Conservation (phyloP, 2,329 filamentous ascomycete species). For the Aureobasidium sp. region DNA sequence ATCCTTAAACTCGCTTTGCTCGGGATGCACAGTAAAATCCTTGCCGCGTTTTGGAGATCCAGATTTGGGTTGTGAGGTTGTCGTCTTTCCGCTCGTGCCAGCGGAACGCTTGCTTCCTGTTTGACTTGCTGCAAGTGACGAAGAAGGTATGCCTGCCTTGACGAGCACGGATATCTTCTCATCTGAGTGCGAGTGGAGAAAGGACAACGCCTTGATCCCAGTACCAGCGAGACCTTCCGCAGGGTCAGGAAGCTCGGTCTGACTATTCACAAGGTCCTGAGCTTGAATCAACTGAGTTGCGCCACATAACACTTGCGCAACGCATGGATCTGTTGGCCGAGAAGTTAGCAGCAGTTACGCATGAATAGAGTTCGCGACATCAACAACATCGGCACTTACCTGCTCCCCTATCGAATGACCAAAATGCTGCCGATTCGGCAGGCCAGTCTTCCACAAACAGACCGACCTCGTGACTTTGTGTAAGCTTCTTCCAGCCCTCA, state of each 20-base stretch:
- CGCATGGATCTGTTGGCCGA: slow-evolving; percentile 20
- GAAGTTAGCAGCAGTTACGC: not conserved
- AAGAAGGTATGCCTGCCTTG: slow-evolving; percentile 33
- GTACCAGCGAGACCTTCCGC: slow-evolving; percentile 27
- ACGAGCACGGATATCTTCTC: not conserved
- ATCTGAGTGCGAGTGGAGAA: slow-evolving; percentile 16
- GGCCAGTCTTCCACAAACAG: slow-evolving; percentile 65
- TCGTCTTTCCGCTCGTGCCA: slow-evolving; percentile 4
- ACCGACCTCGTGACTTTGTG: slow-evolving; percentile 68
- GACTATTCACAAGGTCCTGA: slow-evolving; percentile 47
- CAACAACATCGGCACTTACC: not conserved
- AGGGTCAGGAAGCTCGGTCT: slow-evolving; percentile 23
- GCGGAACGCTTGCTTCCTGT: slow-evolving; percentile 25
- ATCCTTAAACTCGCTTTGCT: not conserved
- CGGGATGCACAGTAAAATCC: not conserved
- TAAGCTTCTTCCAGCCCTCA: slow-evolving; percentile 58
- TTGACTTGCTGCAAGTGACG: slow-evolving; percentile 33
- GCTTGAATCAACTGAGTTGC: slow-evolving; percentile 50
- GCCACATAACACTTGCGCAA: slow-evolving; percentile 47
- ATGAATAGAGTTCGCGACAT: slow-evolving; percentile 16
- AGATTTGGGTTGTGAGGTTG: not conserved
- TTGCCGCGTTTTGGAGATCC: not conserved
- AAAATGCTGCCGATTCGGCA: slow-evolving; percentile 50
- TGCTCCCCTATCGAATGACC: slow-evolving; percentile 52
- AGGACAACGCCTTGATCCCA: slow-evolving; percentile 25